Evolutionary conservation across 805 yeast genomes (phyloP).

Genomic region (Kodamaea leandrae): DNA sequence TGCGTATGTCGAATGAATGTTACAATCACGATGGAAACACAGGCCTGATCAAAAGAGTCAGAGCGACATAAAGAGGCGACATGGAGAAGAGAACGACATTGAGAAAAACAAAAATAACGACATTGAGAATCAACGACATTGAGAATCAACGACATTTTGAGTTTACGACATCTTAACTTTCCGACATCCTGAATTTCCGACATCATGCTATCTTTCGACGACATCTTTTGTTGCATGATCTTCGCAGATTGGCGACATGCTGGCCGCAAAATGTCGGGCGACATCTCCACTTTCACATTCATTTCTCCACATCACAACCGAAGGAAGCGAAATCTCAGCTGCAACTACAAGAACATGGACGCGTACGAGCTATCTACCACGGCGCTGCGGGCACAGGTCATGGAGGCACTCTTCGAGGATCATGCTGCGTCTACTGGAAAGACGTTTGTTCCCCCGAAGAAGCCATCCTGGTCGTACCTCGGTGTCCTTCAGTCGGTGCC

Average conservation of each 20-base stretch:
- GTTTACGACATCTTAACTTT: no score
- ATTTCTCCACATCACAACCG: no score
- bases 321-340: neutral
- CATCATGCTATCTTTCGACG: no score
- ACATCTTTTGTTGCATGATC: neutral
- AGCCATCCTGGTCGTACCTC: neutral
- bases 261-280: neutral
- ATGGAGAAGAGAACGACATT: neutral
- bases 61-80: no score
- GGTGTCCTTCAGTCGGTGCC: constrained; percentile 6
- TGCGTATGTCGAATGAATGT: neutral
- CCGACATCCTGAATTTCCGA: no score
- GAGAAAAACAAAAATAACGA: neutral
- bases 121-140: no score
- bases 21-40: neutral
- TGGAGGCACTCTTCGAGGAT: constrained; percentile 8
- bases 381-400: constrained; percentile 3
- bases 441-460: neutral
- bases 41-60: no score
- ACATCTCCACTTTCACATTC: neutral
- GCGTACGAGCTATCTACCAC: neutral
- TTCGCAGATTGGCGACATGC: no score
- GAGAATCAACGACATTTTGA: no score
- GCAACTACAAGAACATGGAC: constrained; percentile 3
- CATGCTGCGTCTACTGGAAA: constrained; percentile 4